Evolutionary conservation across 2,329 filamentous ascomycete genomes (phyloP).

Genomic region (Hymenoscyphus linearis): DNA sequence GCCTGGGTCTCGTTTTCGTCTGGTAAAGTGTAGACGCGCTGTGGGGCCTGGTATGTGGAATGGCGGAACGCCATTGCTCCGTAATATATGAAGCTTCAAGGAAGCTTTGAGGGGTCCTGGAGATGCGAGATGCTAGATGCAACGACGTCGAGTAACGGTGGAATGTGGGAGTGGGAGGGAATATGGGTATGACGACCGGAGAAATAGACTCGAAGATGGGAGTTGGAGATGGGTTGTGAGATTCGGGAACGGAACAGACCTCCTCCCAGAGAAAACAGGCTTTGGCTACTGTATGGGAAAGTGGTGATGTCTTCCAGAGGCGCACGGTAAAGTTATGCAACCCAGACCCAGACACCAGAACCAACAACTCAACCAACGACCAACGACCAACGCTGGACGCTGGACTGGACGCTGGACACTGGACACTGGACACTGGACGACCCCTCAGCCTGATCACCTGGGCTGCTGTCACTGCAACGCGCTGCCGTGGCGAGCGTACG

Average conservation of each 20-base stretch:
- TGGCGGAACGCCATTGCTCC: conserved; percentile 54
- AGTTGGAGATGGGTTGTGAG: background rate
- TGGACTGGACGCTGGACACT: too few relatives aligned
- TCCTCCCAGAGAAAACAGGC: background rate
- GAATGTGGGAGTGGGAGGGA: background rate
- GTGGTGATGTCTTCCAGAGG: background rate
- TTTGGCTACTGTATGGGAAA: background rate
- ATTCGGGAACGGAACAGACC: background rate
- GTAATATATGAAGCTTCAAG: background rate
- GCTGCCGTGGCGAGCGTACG: too few relatives aligned
- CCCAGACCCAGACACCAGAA: too few relatives aligned
- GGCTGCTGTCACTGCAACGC: too few relatives aligned
- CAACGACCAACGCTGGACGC: too few relatives aligned
- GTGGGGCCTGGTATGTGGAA: conserved; percentile 47
- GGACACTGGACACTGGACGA: too few relatives aligned
- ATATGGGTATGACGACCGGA: background rate
- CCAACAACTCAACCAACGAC: too few relatives aligned
- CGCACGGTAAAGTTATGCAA: background rate
- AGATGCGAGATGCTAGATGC: background rate
- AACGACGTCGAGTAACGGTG: background rate
- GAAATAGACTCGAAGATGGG: background rate
- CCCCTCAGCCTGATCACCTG: conserved; percentile 1
- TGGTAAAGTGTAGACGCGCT: conserved; percentile 40
- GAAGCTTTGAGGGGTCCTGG: background rate
- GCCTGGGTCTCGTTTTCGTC: conserved; percentile 33